Evolutionary conservation across 108 stramenopile genomes (phyloP), one percentile per base, ranked within the genome.

Genomic region (Mediolabrus comicus): DNA sequence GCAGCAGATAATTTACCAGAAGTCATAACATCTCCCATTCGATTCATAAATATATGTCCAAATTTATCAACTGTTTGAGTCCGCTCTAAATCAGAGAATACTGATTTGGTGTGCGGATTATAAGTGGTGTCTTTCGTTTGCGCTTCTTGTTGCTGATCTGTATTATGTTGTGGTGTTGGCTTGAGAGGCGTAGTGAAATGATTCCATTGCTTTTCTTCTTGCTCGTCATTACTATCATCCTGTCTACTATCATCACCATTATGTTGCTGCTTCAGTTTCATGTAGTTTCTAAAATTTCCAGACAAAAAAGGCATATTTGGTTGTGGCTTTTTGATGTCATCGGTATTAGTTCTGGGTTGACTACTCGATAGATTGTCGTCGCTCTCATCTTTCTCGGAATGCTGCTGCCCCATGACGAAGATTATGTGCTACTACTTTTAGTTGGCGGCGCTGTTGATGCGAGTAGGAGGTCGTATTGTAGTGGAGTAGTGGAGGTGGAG

Each of bases 71-170:
- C 35, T 46, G 56, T 58, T 55, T 69, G 61, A 8, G 67, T 68
- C 35, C 75, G 28, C 38, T 75, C 75, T 34, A 27, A 27, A 38
- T 75, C 46, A 29, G 75, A 34, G 34, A 75, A 69, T n/a, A 61
- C 32, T 26, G 75, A 63, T 29, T 65, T 24, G 25, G 43, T 19
- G 3, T 28, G 25, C 11, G 39, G 13, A 1, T 24, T 39, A 28
- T 12, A 10, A 46, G 1, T 31, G 62, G 25, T 43, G 43, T 13
- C 25, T 9, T 6, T 60, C 17, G 53, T 1, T 22, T 29, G 1
- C 53, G 13, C 17, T 12, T 2, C 17, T 19, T 29, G 53, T 19
- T n/a, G 3, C 5, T 33, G 33, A 33, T 3, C 33, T 33, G 7
- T 6, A 33, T 7, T 33, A 7, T 49, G 22, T 1, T 49, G 46